Conservation (phyloP, 352 stramenopile genomes). For the Pythium pyrilobum region DNA sequence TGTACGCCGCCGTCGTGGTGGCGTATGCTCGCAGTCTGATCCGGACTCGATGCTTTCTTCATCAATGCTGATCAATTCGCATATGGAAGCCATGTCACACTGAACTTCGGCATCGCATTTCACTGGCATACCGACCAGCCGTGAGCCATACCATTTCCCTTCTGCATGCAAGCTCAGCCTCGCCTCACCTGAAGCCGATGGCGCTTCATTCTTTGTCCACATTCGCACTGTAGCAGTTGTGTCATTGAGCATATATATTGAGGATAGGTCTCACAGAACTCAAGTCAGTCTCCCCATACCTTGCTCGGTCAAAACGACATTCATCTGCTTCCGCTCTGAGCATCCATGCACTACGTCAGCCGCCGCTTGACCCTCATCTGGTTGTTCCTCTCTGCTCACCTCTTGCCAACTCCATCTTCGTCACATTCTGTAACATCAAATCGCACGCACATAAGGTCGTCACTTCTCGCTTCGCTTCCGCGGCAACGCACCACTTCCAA, state of each 20-base stretch:
- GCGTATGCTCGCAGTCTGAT: not conserved
- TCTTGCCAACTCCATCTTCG: constrained; percentile 48
- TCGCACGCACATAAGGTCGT: too few species aligned
- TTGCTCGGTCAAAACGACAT: constrained; percentile 11
- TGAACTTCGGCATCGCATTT: constrained; percentile 2
- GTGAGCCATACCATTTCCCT: too few species aligned
- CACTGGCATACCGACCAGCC: too few species aligned
- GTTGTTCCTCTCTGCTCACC: constrained; percentile 10
- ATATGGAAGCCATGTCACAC: not conserved
- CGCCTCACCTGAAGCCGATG: not conserved
- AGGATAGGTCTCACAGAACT: not conserved
- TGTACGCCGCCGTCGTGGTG: not conserved
- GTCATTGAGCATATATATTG: not conserved
- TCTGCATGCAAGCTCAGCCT: too few species aligned
- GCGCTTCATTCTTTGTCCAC: not conserved
- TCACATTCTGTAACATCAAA: constrained; percentile 33
- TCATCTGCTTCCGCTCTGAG: constrained; percentile 2
- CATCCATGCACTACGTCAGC: not conserved
- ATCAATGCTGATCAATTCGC: not conserved
- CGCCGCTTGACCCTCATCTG: not conserved
- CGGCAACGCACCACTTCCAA: not conserved
- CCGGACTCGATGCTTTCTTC: not conserved
- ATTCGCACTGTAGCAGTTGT: not conserved
- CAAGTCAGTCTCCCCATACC: not conserved
- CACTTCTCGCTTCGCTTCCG: not conserved